Evolutionary conservation across 2,329 filamentous ascomycete genomes (phyloP).

Genomic region (Neocatenulostroma microsporum): DNA sequence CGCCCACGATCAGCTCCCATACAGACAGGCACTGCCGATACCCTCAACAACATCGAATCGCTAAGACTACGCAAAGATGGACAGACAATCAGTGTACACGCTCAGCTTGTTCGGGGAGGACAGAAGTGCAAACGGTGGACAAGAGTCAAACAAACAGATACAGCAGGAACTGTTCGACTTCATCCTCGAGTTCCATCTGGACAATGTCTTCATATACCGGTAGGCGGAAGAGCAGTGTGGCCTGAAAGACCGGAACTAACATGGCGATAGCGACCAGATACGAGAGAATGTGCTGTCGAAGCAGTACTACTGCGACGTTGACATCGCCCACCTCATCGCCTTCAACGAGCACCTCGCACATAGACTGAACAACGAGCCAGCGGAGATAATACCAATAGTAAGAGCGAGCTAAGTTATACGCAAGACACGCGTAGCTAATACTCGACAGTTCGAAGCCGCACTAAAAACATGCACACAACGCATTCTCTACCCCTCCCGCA

Average conservation of each 20-base stretch:
- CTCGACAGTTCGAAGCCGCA: slow-evolving; percentile 93
- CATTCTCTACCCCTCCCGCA: slow-evolving; percentile 77
- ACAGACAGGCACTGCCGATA: too few relatives aligned
- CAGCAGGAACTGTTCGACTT: slow-evolving; percentile 81
- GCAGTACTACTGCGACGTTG: slow-evolving; percentile 92
- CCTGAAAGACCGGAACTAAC: slow-evolving; percentile 2
- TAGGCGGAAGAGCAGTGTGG: slow-evolving; percentile 32
- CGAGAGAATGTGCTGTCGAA: slow-evolving; percentile 90
- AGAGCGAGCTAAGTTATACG: too few relatives aligned
- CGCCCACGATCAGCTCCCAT: too few relatives aligned
- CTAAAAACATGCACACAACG: slow-evolving; percentile 85
- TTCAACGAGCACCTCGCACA: slow-evolving; percentile 95
- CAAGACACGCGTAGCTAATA: too few relatives aligned
- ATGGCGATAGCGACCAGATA: slow-evolving; percentile 68
- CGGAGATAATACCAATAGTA: slow-evolving; percentile 86
- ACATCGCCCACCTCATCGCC: slow-evolving; percentile 89
- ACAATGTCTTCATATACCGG: slow-evolving; percentile 94
- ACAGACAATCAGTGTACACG: slow-evolving; percentile 80
- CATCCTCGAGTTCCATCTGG: slow-evolving; percentile 85
- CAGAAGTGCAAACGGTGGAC: slow-evolving; percentile 20
- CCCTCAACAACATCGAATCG: too few relatives aligned
- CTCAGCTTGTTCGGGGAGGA: slow-evolving; percentile 63
- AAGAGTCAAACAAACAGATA: slow-evolving; percentile 44
- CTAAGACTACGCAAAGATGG: too few relatives aligned
- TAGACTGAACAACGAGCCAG: slow-evolving; percentile 78